A percentile compares a stretch with the other conserved stretches of the same genome.
These are phyloP conservation scores for Xylaria longipes DNA, from an alignment of 495 filamentous ascomycete species.

Conservation along the genomic window DNA sequence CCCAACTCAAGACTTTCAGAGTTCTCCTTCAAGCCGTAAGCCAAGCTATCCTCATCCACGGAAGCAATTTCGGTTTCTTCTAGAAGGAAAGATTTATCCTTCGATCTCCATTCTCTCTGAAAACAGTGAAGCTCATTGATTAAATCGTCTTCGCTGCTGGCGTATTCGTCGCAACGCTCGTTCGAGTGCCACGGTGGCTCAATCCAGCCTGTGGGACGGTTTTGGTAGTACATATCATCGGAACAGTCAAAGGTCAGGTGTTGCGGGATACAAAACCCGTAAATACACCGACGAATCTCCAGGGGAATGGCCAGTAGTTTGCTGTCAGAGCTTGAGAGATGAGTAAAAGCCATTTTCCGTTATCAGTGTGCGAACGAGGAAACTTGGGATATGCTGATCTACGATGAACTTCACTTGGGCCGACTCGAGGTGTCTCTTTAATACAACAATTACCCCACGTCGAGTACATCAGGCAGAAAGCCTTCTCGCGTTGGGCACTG, in stretches of 20 bases:
- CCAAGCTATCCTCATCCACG: background rate
- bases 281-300: slow-evolving; percentile 16
- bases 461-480: slow-evolving; percentile 6
- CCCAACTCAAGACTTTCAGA: background rate
- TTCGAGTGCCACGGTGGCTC: slow-evolving; percentile 14
- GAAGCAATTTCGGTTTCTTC: background rate
- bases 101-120: background rate
- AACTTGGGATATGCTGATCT: background rate
- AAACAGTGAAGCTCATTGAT: background rate
- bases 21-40: background rate
- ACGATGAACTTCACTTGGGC: background rate
- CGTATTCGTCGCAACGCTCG: slow-evolving; percentile 9
- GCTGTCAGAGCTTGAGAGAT: background rate
- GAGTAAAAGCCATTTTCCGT: background rate
- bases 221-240: slow-evolving; percentile 21
- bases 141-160: background rate
- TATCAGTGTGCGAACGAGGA: background rate
- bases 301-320: slow-evolving; percentile 7
- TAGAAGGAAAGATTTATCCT: background rate
- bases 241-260: slow-evolving; percentile 16
- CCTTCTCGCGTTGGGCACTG: slow-evolving; percentile 10
- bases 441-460: background rate
- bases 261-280: slow-evolving; percentile 23
- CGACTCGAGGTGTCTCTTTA: background rate
- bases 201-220: slow-evolving; percentile 10